phyloP scores from a whole-genome alignment of 768 basidiomycete species.

The Coprinopsis marcescibilis region DNA sequence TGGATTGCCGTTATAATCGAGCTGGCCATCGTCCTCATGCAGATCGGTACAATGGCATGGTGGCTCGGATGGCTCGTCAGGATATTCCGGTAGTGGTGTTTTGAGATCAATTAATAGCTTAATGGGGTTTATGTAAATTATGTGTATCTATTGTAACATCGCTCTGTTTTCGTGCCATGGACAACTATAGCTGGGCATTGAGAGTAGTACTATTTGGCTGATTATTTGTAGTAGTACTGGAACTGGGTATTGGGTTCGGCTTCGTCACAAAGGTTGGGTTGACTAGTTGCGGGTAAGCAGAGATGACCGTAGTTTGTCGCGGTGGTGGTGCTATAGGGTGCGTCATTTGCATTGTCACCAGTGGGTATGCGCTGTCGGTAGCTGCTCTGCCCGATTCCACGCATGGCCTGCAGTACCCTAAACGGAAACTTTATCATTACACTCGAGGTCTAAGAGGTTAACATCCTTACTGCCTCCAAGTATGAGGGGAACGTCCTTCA shows the following conservation, averaged over 20 bases:
- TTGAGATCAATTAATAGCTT: too few species aligned
- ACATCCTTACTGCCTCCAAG: conserved; percentile 64
- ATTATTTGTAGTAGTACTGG: conserved; percentile 18
- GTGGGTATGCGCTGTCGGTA: conserved; percentile 16
- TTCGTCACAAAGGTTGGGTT: too few species aligned
- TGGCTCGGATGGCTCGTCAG: conserved; percentile 67
- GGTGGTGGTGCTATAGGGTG: background rate
- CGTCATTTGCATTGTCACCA: background rate
- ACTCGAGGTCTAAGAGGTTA: background rate
- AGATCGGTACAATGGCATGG: conserved; percentile 59
- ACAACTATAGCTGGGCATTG: too few species aligned
- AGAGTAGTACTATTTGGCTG: too few species aligned
- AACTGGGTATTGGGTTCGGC: too few species aligned
- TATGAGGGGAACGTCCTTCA: conserved; percentile 69
- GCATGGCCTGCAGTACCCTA: conserved; percentile 68
- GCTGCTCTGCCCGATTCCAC: conserved; percentile 46
- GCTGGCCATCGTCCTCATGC: conserved; percentile 47
- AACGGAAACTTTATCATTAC: background rate
- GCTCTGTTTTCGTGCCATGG: too few species aligned
- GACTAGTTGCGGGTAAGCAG: too few species aligned
- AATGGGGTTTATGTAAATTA: conserved; percentile 15
- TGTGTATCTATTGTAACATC: too few species aligned
- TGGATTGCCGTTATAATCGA: conserved; percentile 65
- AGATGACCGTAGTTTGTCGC: background rate
- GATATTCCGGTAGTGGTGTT: conserved; percentile 2